Evolutionary conservation across 352 stramenopile species (phyloP).

Genomic region (Pythium phragmiticola): DNA sequence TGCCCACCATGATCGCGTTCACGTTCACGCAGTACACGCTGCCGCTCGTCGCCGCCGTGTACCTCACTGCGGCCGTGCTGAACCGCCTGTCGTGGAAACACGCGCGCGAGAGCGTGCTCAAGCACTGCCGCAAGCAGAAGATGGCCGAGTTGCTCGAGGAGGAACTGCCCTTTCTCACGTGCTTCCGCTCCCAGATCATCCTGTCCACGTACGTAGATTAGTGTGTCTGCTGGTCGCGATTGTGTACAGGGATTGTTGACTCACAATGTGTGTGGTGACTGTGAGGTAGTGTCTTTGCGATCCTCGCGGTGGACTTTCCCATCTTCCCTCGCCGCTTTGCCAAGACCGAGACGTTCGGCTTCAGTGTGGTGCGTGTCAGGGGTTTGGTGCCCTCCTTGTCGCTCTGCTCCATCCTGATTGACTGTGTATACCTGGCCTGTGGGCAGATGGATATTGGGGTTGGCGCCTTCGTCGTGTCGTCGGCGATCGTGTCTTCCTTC

Average conservation of each 20-base stretch:
- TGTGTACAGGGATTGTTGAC: not conserved
- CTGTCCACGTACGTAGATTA: constrained; percentile 58
- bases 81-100: constrained; percentile 70
- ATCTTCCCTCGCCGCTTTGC: constrained; percentile 94
- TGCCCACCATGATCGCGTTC: constrained; percentile 76
- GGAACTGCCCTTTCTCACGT: constrained; percentile 77
- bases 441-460: constrained; percentile 97
- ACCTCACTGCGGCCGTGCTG: constrained; percentile 47
- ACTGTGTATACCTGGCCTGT: no score
- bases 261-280: not conserved
- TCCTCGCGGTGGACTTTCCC: constrained; percentile 98
- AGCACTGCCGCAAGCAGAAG: constrained; percentile 81
- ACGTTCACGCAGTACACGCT: constrained; percentile 59
- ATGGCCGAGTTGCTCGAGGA: constrained; percentile 73
- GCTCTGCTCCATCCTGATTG: not conserved
- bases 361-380: constrained; percentile 80
- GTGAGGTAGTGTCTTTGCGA: constrained; percentile 75
- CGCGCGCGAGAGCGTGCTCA: constrained; percentile 67
- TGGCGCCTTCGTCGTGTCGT: constrained; percentile 93
- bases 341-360: constrained; percentile 96
- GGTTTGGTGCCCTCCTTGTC: no score
- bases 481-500: constrained; percentile 69
- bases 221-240: not conserved
- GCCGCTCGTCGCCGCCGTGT: constrained; percentile 57
- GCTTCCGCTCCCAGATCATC: constrained; percentile 82